phyloP scores from a whole-genome alignment of 345 rosid species.

The Syzygium oleosum region DNA sequence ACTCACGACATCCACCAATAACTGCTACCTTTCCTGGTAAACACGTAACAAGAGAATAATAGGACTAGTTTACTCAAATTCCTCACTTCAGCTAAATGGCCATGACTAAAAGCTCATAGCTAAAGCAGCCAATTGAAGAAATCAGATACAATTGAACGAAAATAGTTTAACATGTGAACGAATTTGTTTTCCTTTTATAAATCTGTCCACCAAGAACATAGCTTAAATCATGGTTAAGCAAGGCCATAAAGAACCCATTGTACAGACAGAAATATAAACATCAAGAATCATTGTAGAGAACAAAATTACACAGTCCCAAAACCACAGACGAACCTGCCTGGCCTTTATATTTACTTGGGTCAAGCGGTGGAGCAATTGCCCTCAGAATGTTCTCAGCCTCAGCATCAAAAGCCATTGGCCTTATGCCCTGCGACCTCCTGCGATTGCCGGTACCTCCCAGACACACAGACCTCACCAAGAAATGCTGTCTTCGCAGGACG shows the following conservation, averaged over 20 bases:
- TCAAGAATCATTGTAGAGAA: background rate
- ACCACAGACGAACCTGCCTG: conserved; percentile 66
- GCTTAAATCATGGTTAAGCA: background rate
- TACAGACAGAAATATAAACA: background rate
- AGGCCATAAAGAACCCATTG: background rate
- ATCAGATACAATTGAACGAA: background rate
- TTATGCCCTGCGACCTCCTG: background rate
- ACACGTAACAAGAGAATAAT: background rate
- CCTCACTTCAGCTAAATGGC: background rate
- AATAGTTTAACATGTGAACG: background rate
- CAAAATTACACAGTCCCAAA: background rate
- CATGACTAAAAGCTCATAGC: background rate
- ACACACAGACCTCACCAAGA: conserved; percentile 40
- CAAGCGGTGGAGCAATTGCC: conserved; percentile 55
- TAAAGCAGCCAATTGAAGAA: background rate
- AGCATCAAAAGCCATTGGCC: conserved; percentile 26
- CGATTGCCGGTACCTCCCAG: conserved; percentile 18
- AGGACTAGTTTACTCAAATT: background rate
- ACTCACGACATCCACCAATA: conserved; percentile 95
- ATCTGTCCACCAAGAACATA: background rate
- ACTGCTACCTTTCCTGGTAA: conserved; percentile 82
- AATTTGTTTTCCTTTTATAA: background rate
- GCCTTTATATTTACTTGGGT: conserved; percentile 67
- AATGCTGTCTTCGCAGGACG: conserved; percentile 58
- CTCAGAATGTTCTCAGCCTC: conserved; percentile 61